Percentiles rank a stretch among this genome's conserved stretches.
phyloP scores from a whole-genome alignment of 345 rosid species.

The Camelina laxa region DNA sequence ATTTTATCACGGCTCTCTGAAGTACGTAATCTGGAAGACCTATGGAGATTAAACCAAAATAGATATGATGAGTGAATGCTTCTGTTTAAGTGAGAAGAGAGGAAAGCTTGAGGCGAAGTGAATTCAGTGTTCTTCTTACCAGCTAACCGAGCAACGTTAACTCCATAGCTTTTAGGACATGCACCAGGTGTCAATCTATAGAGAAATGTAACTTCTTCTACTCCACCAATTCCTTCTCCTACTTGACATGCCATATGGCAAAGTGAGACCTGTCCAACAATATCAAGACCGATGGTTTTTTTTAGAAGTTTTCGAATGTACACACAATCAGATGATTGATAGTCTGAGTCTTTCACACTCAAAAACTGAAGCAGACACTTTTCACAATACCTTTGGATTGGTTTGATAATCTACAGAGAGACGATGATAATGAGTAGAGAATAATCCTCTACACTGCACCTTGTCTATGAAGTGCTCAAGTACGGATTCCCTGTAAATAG shows the following conservation, averaged over 20 bases:
- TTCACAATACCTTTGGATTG: slow-evolving; percentile 55
- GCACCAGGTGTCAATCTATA: slow-evolving; percentile 79
- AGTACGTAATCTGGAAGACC: slow-evolving; percentile 81
- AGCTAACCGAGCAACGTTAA: slow-evolving; percentile 94
- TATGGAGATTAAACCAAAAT: slow-evolving; percentile 41
- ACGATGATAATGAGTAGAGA: slow-evolving; percentile 95
- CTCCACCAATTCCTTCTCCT: slow-evolving; percentile 67
- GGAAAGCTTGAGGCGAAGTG: background rate
- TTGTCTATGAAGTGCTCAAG: slow-evolving; percentile 82
- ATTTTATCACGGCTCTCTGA: slow-evolving; percentile 65
- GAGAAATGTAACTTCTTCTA: slow-evolving; percentile 89
- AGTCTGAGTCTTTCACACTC: slow-evolving; percentile 11
- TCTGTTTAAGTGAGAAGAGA: slow-evolving; percentile 12
- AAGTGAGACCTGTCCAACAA: slow-evolving; percentile 70
- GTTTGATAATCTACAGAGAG: slow-evolving; percentile 72
- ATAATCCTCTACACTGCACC: slow-evolving; percentile 88
- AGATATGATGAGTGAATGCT: slow-evolving; percentile 19
- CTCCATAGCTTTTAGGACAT: slow-evolving; percentile 98
- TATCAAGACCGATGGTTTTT: slow-evolving; percentile 9
- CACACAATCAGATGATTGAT: slow-evolving; percentile 20
- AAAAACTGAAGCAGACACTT: slow-evolving; percentile 19
- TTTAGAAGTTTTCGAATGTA: background rate
- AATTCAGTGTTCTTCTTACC: slow-evolving; percentile 54
- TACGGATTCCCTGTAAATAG: slow-evolving; percentile 71
- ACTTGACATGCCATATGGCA: slow-evolving; percentile 94